These are phyloP conservation scores for Adiantum capillusveneris DNA, from an alignment of 75 land plant genomes.

Conservation along the genomic window DNA sequence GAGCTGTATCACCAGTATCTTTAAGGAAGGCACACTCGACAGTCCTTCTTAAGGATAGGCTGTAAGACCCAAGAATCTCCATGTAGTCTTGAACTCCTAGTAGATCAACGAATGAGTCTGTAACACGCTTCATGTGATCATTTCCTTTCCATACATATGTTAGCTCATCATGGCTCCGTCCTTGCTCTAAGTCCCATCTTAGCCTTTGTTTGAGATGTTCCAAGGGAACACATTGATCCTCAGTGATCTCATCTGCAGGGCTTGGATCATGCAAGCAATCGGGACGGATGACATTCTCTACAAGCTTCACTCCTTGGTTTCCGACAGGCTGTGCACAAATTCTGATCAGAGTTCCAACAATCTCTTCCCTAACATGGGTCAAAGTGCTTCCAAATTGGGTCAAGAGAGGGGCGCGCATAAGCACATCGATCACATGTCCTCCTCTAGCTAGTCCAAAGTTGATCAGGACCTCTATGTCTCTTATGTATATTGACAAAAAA, in stretches of 20 bases:
- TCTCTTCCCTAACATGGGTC: not conserved
- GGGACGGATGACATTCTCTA: not conserved
- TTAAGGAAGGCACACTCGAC: too few species aligned
- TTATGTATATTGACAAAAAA: not conserved
- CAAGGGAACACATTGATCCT: not conserved
- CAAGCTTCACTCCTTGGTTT: not conserved
- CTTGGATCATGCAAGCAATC: not conserved
- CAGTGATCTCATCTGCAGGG: not conserved
- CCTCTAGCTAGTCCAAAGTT: not conserved
- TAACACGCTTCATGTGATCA: too few species aligned
- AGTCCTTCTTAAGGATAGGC: too few species aligned
- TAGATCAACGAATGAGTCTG: too few species aligned
- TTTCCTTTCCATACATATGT: too few species aligned
- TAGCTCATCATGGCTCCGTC: too few species aligned
- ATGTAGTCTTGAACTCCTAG: not conserved
- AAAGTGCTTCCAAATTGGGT: not conserved
- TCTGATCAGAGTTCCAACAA: not conserved
- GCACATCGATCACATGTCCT: not conserved
- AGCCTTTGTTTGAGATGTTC: not conserved
- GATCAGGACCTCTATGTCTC: not conserved
- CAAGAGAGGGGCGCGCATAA: not conserved
- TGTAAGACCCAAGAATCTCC: not conserved
- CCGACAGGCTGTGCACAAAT: not conserved
- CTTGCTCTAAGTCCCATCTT: not conserved
- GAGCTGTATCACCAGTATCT: too few species aligned